Base-by-base conservation (phyloP, 805 yeast genomes). In the Ogataea pilisensis region DNA sequence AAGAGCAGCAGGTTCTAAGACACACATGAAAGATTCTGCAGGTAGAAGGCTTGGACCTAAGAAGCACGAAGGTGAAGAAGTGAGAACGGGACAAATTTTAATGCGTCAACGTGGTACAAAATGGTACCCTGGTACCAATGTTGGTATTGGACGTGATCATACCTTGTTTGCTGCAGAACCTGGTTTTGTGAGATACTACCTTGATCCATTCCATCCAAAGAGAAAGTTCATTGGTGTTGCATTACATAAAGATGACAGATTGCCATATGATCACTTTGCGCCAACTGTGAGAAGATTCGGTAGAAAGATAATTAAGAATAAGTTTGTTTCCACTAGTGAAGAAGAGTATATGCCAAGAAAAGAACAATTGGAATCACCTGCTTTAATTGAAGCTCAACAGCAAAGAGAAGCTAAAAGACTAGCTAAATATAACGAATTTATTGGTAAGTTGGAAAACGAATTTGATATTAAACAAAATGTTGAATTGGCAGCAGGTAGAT, bases 11-110 rank as follows among this genome's bases (percentile, higher is more conserved):
- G 96, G 97, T 53, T 88, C 97, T n/a, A 85, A 80, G 66, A 85
- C 96, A 14, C 85, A 85, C 51, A 90, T 85, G 79, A 83, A 84
- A 60, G 96, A 90, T 63, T 90, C 99, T 13, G 88, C 88, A 3
- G 99, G 99, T 70, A 80, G 95, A 63, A 73, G 98, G 58, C 69
- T 93, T 38, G 99, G 99, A 20, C 85, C 95, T 27, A 93, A 93
- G 66, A 85, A 75, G 37, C 77, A 83, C 46, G 96, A 91, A 56
- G 89, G 93, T 31, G 72, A 77, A 57, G 68, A 61, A 35, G 96
- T 91, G 1, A 72, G 73, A 37, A 80, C 86, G 1, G 97, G 97
- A 8, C 85, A 89, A 55, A 89, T 93, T 50, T 72, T 93, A 29
- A 78, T 85, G 79, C 80, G 97, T 61, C 99, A 93, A 60, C 77